These are phyloP conservation scores for Pyrenophora teres DNA, from an alignment of 2,329 filamentous ascomycete genomes.

Conservation along the genomic window DNA sequence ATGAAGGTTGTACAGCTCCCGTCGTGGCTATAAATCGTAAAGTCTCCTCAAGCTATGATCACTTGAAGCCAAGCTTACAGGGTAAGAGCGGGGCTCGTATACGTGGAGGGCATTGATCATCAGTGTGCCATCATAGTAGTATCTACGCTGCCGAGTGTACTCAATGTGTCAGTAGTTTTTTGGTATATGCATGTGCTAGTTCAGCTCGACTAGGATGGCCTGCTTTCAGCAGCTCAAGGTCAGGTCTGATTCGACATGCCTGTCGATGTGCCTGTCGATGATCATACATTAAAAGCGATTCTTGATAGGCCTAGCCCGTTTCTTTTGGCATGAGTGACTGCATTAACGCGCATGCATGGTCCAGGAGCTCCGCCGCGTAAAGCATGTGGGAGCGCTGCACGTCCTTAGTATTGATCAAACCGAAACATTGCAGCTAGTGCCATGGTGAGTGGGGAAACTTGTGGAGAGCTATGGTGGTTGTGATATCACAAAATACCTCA, in stretches of 20 bases:
- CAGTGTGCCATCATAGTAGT: constrained; percentile 5
- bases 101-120: constrained; percentile 12
- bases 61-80: constrained; percentile 6
- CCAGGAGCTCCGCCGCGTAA: constrained; percentile 1
- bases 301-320: background rate
- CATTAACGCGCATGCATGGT: constrained; percentile 7
- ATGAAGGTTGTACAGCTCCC: constrained; percentile 2
- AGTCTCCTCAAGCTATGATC: constrained; percentile 5
- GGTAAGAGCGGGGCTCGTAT: constrained; percentile 21
- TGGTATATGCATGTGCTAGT: constrained; percentile 11
- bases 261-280: constrained; percentile 13
- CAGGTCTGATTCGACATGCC: constrained; percentile 6
- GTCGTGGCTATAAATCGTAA: constrained; percentile 11
- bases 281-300: constrained; percentile 13
- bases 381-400: constrained; percentile 2
- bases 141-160: background rate
- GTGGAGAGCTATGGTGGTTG: background rate
- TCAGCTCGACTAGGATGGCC: constrained; percentile 15
- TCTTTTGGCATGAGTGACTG: constrained; percentile 1
- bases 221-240: constrained; percentile 1
- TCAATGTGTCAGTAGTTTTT: background rate
- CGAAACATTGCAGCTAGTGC: constrained; percentile 1
- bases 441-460: background rate
- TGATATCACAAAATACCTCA: background rate
- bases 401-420: constrained; percentile 1